Conservation (phyloP, 2,329 filamentous ascomycete species). For the Nemania bipapillata region DNA sequence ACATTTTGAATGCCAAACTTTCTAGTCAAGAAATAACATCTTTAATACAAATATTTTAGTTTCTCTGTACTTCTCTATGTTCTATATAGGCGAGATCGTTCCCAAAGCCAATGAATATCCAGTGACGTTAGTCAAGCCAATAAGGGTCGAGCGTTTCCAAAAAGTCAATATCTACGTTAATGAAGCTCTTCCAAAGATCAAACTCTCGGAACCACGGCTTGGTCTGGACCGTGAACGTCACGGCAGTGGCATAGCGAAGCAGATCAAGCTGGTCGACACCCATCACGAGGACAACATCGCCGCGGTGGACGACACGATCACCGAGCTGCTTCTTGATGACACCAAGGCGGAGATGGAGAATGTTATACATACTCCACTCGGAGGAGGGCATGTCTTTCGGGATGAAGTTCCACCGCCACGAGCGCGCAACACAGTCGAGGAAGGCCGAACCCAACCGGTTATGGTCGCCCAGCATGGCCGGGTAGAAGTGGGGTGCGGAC, state of each 20-base stretch:
- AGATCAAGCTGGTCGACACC: constrained; percentile 56
- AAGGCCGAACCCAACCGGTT: constrained; percentile 54
- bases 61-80: too few species aligned
- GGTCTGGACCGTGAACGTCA: constrained; percentile 60
- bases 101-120: too few species aligned
- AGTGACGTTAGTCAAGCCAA: constrained; percentile 52
- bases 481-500: constrained; percentile 62
- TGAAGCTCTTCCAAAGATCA: constrained; percentile 63
- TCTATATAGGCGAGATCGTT: too few species aligned
- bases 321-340: constrained; percentile 50
- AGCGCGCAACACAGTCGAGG: constrained; percentile 56
- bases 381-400: constrained; percentile 43
- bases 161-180: constrained; percentile 59
- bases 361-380: constrained; percentile 57
- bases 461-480: constrained; percentile 57
- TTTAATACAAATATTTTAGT: too few species aligned
- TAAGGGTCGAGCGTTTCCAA: constrained; percentile 55
- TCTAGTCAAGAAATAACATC: too few species aligned
- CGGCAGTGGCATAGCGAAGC: constrained; percentile 53
- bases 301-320: constrained; percentile 54
- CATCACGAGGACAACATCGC: constrained; percentile 61
- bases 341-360: constrained; percentile 49
- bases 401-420: constrained; percentile 61
- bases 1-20: too few species aligned
- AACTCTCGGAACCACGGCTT: constrained; percentile 62